A percentile compares a stretch with the other conserved stretches of the same genome.
Evolutionary conservation across 306 rosid species (phyloP).

Genomic region (Crotalaria pallida): DNA sequence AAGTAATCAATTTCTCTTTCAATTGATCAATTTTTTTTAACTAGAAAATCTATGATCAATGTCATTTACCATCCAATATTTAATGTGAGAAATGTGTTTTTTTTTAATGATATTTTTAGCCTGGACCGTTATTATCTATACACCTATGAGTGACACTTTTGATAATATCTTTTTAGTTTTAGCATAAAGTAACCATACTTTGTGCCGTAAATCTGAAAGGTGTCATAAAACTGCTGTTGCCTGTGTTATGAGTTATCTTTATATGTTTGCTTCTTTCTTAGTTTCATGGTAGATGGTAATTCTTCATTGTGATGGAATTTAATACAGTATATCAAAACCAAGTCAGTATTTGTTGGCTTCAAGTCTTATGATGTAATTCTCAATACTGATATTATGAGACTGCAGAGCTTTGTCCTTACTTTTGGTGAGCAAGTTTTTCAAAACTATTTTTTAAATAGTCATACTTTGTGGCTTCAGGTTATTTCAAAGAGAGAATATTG

Average conservation of each 20-base stretch:
- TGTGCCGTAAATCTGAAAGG: no score
- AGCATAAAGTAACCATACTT: no score
- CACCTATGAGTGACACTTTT: no score
- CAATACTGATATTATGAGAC: background rate
- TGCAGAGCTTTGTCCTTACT: background rate
- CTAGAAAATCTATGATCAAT: background rate
- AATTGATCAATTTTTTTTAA: background rate
- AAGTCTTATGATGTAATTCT: background rate
- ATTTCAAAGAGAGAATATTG: slow-evolving; percentile 62
- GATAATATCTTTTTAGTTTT: no score
- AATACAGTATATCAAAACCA: background rate
- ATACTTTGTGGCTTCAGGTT: slow-evolving; percentile 32
- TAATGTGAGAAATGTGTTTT: no score
- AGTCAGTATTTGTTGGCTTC: background rate
- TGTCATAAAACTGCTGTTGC: no score
- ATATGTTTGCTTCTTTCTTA: background rate
- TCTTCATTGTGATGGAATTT: background rate
- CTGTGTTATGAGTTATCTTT: no score
- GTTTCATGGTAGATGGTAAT: background rate
- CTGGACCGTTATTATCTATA: no score
- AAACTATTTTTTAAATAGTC: background rate
- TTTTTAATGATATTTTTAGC: no score
- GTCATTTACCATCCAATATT: no score
- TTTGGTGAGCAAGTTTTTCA: background rate
- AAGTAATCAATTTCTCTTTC: slow-evolving; percentile 17